phyloP scores from a whole-genome alignment of 345 rosid genomes.

The Euphorbia pulcherrima region DNA sequence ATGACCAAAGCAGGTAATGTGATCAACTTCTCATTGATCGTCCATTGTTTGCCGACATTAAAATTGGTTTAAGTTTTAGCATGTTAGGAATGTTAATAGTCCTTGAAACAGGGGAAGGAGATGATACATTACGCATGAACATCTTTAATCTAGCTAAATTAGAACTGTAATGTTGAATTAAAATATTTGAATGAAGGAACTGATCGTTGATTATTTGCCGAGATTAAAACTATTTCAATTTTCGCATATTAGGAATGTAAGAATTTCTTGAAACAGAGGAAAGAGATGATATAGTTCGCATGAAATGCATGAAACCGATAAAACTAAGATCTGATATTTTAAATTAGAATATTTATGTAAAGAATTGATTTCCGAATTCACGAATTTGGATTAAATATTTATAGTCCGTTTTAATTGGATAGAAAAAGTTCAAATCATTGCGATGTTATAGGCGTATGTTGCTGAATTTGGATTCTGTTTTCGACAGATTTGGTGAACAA shows the following conservation, averaged over 20 bases:
- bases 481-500: slow-evolving; percentile 66
- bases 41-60: not conserved
- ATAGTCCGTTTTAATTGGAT: not conserved
- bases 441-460: not conserved
- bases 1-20: slow-evolving; percentile 81
- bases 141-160: too few relatives aligned
- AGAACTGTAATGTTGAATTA: too few relatives aligned
- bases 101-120: not conserved
- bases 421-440: not conserved
- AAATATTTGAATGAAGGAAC: too few relatives aligned
- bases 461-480: not conserved
- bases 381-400: too few relatives aligned
- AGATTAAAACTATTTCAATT: too few relatives aligned
- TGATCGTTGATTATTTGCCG: too few relatives aligned
- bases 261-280: not conserved
- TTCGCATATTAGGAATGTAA: not conserved
- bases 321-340: too few relatives aligned
- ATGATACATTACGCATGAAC: not conserved
- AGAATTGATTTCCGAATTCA: too few relatives aligned
- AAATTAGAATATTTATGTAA: too few relatives aligned
- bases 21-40: not conserved
- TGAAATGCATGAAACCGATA: too few relatives aligned
- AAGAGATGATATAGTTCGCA: not conserved
- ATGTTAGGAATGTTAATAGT: too few relatives aligned
- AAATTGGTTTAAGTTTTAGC: too few relatives aligned